Base-by-base conservation (phyloP, 805 yeast species). In the Candida nonsorbophila region DNA sequence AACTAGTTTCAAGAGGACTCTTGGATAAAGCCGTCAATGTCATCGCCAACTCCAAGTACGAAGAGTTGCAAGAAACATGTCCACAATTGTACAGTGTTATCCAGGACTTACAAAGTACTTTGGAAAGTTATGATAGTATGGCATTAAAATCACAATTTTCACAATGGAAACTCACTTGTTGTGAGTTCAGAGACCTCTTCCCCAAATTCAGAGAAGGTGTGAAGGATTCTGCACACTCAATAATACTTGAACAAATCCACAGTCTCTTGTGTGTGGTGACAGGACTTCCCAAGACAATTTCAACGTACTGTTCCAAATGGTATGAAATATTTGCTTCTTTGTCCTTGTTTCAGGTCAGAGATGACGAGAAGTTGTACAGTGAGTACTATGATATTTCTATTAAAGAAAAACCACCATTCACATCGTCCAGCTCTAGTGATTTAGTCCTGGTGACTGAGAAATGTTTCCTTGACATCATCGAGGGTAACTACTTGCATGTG, bases 321-420 rank as follows among this genome's bases (percentile, higher is more conserved):
- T 81, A 77, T 47, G 92, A 83, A 45, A 62, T 77, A 9, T 65
- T 74, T 22, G 56, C 68, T 22, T 74, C 75, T 6, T 61, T 77
- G n/a, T 48, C 75, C 7, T 53, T 78, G 21, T 84, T 62, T 45
- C 78, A 77, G 44, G 67, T 81, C 1, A 51, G 69, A 29, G 54
- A 86, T 76, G 42, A 45, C 14, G 42, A 35, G 5, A 22, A 41
- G 4, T 44, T 62, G 3, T 63, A 50, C 33, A 22, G 44, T 5
- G 67, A 62, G 16, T 63, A 54, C 40, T 62, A 44, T 30, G 41
- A 53, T 11, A 34, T 53, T 10, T 50, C 71, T 3, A 34, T 51
- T n/a, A 40, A 41, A 13, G 66, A 58, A 34, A 55, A 49, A 28
- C 59, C 62, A 1, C 55, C 54, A 1, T 22, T 40, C 3, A 20